Evolutionary conservation across 2,329 filamentous ascomycete genomes (phyloP), one percentile per base, ranked within the genome.

Genomic region (Aspergillus ruber): DNA sequence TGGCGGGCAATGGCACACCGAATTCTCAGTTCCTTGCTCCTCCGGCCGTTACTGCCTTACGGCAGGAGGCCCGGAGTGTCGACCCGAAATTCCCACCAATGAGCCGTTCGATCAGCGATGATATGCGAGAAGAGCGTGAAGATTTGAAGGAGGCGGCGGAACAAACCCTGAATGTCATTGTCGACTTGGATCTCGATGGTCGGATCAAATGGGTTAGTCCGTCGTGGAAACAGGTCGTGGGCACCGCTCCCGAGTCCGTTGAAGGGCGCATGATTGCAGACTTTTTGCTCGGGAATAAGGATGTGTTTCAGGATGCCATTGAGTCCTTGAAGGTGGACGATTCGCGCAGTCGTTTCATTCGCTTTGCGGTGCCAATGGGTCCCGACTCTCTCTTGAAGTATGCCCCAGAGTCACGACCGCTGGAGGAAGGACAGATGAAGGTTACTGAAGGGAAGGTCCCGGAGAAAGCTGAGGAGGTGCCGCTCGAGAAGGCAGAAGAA

Each of bases 161-260:
- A 71, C 89, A 96, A 73, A 96, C 90, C 18, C 78, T 95, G 65
- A 98, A 97, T 69, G 88, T 95, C 54, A 95, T 98, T 66, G 80
- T 98, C 64, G 91, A 98, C 72, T 78, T 98, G 55, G 89, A 90
- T 62, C 79, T 97, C 47, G 87, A 96, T 63, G 89, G 89, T 55
- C 86, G 83, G 51, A 86, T 98, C 61, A 86, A 90, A 70, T 98
- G 93, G 88, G 90, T 95, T 59, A 97, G 91, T 66, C 88, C 90
- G 10, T 96, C 91, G 13, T 98, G 93, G 93, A 81, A 82, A 51
- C 90, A 97, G 60, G 86, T 98, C 43, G 85, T 97, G 51, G 93
- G 93, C 49, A 91, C 87, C 3, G 73, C 80, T 40, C 79, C 84
- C 35, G 83, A 86, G 39, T 78, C 81, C 6, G 82, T 96, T 44